These are phyloP conservation scores for Tuber indicum DNA, from an alignment of 495 filamentous ascomycete species.

Conservation along the genomic window DNA sequence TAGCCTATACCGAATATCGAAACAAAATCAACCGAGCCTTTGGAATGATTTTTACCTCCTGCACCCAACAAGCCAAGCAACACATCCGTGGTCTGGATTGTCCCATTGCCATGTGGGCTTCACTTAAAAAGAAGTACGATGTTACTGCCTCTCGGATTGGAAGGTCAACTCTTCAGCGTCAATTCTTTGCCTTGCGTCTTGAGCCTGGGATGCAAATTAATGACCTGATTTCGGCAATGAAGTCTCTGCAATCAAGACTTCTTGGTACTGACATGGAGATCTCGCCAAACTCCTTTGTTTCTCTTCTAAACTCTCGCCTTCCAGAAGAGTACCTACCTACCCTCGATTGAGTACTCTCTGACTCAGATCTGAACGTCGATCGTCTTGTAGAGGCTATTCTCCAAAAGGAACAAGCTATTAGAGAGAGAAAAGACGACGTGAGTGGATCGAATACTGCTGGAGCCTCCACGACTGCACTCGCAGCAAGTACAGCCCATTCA, in stretches of 20 bases:
- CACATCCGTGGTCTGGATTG: not conserved
- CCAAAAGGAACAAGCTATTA: not conserved
- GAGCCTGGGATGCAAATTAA: too few relatives aligned
- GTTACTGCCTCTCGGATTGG: too few relatives aligned
- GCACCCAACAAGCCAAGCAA: not conserved
- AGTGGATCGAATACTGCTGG: not conserved
- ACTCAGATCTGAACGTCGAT: not conserved
- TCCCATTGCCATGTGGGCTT: too few relatives aligned
- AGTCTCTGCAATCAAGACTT: not conserved
- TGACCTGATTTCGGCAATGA: too few relatives aligned
- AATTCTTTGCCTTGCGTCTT: too few relatives aligned
- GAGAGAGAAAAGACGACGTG: not conserved
- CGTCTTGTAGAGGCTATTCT: not conserved
- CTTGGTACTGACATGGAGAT: not conserved
- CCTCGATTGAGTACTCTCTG: not conserved
- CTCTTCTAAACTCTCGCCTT: not conserved
- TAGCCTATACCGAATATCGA: not conserved
- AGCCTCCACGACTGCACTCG: not conserved
- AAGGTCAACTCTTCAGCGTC: too few relatives aligned
- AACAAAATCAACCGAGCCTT: not conserved
- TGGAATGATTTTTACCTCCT: not conserved
- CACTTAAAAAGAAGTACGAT: too few relatives aligned
- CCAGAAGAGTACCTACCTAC: not conserved
- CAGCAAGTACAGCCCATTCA: accelerated
- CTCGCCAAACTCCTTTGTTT: not conserved